Base-by-base conservation (phyloP, 1,139 yeast species). In the Debaryomycetaceae sp. region DNA sequence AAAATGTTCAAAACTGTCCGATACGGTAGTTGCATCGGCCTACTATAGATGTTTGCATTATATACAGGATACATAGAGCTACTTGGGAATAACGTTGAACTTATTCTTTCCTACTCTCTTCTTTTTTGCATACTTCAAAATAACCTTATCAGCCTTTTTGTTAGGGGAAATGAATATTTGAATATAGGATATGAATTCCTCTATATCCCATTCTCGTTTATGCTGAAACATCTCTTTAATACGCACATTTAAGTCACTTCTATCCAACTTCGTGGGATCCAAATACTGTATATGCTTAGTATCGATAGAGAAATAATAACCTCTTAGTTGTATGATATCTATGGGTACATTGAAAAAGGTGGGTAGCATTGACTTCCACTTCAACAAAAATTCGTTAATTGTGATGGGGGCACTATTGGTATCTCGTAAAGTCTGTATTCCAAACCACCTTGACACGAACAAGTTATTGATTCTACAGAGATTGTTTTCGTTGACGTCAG, bases 81-180 rank as follows among this genome's bases (percentile, higher is more conserved):
- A 60, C 37, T 63, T 48, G n/a, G 56, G 57, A 48, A 53, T 46
- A 8, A 61, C 61, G 7, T 57, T 39, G 41, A 53, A 56, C 45
- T 55, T 61, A 39, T 70, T 72, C 53, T 75, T 78, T 1, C 85
- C 87, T 8, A 75, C 63, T 40, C 76, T 75, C 58, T 77, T 82
- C 63, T 83, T 83, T 52, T 80, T 78, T 2, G 95, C 96, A 61
- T 72, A 85, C 62, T 90, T 90, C 72, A 89, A 72, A 14, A 89
- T 75, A 50, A 87, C 79, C 42, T 79, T 76, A 45, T 89, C 97
- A 8, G 80, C 64, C 59, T 86, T 87, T 47, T 82, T 65, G 1
- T 78, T 78, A 36, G 73, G 67, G 2, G 76, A 75, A 46, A 84
- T 78, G 45, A 81, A 68, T 23, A 79, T 82, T 27, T 65, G 66